These are phyloP conservation scores for Cladophialophora psammophila DNA, from an alignment of 2,329 filamentous ascomycete species.

Conservation along the genomic window DNA sequence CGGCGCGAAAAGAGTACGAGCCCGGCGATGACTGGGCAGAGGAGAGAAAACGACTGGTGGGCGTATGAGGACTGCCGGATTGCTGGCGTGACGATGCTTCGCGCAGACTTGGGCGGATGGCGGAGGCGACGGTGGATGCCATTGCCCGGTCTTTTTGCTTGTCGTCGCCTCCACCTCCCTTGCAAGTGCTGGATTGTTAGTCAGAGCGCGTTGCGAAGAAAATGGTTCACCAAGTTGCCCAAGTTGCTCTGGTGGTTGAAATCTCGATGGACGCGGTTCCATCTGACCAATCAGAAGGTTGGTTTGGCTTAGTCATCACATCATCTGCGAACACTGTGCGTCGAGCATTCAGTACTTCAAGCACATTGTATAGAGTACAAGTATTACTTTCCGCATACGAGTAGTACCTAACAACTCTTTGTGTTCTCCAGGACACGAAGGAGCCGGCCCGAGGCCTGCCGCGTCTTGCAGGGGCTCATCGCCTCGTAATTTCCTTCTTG, in stretches of 20 bases:
- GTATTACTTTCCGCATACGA: too few relatives aligned
- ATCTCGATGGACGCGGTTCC: not conserved
- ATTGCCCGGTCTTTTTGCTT: slow-evolving; percentile 22
- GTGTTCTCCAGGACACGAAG: not conserved
- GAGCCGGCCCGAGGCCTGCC: not conserved
- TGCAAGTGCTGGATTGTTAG: slow-evolving; percentile 10
- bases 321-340: not conserved
- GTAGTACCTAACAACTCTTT: too few relatives aligned
- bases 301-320: not conserved
- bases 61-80: slow-evolving; percentile 62
- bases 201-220: not conserved
- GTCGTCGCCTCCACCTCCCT: slow-evolving; percentile 26
- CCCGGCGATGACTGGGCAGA: slow-evolving; percentile 66
- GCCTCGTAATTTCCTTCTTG: not conserved
- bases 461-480: too few relatives aligned
- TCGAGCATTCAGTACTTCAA: too few relatives aligned
- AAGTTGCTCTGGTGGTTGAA: not conserved
- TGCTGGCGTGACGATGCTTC: slow-evolving; percentile 30
- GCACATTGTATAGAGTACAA: too few relatives aligned
- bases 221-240: not conserved
- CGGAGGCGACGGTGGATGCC: slow-evolving; percentile 36
- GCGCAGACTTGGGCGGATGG: slow-evolving; percentile 37
- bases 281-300: not conserved
- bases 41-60: slow-evolving; percentile 59
- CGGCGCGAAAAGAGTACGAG: slow-evolving; percentile 64